Percentiles rank a stretch among this genome's conserved stretches.
These are phyloP conservation scores for Hypsizygus ulmarius DNA, from an alignment of 1,284 basidiomycete genomes.

Conservation along the genomic window DNA sequence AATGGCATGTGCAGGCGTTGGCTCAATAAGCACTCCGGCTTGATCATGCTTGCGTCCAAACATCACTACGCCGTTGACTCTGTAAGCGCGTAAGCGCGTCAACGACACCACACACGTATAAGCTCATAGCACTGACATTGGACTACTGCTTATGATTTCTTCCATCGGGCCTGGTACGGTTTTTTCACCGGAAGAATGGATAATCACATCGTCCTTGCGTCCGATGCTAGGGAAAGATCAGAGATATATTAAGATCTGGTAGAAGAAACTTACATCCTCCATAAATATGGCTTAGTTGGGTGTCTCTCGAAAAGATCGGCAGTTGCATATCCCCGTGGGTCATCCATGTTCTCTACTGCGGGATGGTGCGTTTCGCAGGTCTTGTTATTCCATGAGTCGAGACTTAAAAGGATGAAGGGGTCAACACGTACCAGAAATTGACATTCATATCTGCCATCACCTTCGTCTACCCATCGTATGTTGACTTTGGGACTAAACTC, in stretches of 20 bases:
- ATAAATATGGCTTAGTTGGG: constrained; percentile 28
- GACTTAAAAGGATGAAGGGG: not conserved
- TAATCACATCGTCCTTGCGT: constrained; percentile 35
- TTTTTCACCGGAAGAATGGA: constrained; percentile 38
- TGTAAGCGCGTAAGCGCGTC: constrained; percentile 6
- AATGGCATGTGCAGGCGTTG: constrained; percentile 20
- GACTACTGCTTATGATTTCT: constrained; percentile 26
- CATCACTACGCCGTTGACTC: constrained; percentile 35
- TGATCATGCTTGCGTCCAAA: constrained; percentile 40
- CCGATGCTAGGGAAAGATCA: constrained; percentile 22
- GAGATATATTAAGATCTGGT: not conserved
- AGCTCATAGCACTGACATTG: constrained; percentile 18
- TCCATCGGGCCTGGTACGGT: constrained; percentile 38
- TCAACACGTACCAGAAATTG: constrained; percentile 33
- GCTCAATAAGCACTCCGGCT: constrained; percentile 41
- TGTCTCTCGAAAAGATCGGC: constrained; percentile 32
- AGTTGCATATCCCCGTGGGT: constrained; percentile 29
- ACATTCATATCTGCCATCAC: constrained; percentile 38
- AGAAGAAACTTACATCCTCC: constrained; percentile 33
- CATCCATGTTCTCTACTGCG: constrained; percentile 19
- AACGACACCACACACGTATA: no score
- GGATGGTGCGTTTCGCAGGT: constrained; percentile 22
- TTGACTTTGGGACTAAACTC: constrained; percentile 25
- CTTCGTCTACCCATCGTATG: constrained; percentile 35
- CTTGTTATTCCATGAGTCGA: constrained; percentile 14